Base-by-base conservation (phyloP, 225 moss, liverwort and hornwort genomes). In the Pleurozium schreberi region DNA sequence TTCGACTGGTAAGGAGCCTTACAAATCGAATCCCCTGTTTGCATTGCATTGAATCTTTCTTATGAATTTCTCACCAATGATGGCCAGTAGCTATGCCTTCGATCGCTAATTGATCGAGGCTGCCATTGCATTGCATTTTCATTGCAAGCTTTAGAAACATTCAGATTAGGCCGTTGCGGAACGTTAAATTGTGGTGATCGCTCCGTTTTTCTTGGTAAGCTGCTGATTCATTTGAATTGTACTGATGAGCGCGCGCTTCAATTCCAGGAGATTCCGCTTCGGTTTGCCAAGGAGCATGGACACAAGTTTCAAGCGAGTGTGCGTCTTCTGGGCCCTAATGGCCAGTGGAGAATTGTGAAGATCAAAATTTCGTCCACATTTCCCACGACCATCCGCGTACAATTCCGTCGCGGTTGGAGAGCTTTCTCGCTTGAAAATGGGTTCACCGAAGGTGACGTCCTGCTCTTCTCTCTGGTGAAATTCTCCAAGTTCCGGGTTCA, bases 401-500 rank as follows among this genome's bases (percentile, higher is more conserved):
- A 89, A 73, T 64, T 92, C 31, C 71, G 88, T 60, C 5, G 38
- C 22, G 87, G 85, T 13, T 91, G 91, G 91, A 79, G 9, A 83
- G 66, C 18, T 13, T 91, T 91, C 83, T 52, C 58, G 3, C 30
- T 62, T 63, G 89, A 91, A 71, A 77, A 88, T 83, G 83, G 85
- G n/a, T 89, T 93, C 57, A 60, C 74, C 20, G 45, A 71, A 82
- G 88, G 91, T 10, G 91, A 83, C 52, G 58, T 82, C 49, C 88
- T 92, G 50, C 82, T 82, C 50, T 81, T 89, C 70, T 73, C 89
- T 85, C 83, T 91, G 6, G 83, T 89, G 38, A 61, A 26, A 34
- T 27, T 88, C 50, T 88, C 88, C 12, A 83, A 80, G 77, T 91
- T 93, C 52, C 28, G 82, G 11, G 91, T 92, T 60, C 84, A 89